Base-by-base conservation (phyloP, 352 stramenopile genomes). In the Thalassiosira livingstoniorum region DNA sequence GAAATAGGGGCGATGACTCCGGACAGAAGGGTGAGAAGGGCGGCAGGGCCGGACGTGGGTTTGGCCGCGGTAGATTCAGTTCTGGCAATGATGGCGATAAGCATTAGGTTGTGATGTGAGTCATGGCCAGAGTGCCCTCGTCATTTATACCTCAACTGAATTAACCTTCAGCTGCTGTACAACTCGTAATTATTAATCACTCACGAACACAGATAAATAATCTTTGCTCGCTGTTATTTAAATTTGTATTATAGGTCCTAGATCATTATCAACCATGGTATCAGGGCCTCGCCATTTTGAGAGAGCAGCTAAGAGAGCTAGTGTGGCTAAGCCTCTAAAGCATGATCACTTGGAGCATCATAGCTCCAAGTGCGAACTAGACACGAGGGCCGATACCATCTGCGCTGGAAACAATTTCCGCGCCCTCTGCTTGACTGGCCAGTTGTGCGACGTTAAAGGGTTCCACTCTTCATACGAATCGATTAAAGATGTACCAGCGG, bases 371-470 rank as follows among this genome's bases (percentile, higher is more conserved):
- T 72, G 53, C 37, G 65, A 82, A 68, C 21, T 82, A 7, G 75
- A 82, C 23, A 82, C 65, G 23, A 18, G 58, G n/a, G 75, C 75
- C 15, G 65, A 78, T 57, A 81, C 74, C 7, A 66, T 55, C 45
- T 81, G 75, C 35, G 31, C 47, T 27, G 75, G 66, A 2, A 43
- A 27, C 0, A 82, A 82, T 34, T 82, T 27, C 29, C 27, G 18
- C 7, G n/a, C 54, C 1, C 25, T 82, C 10, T 35, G 2, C 5
- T 43, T 47, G 3, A 78, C 75, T 29, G 75, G 75, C 0, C 42
- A 82, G 29, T 5, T 21, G 0, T 82, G 65, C 29, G 47, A 82
- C 43, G 66, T 69, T 1, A 29, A 1, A 27, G 57, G 75, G 1
- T 82, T 71, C 18, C 66, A 78, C 55, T 7, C 53, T 31, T 60